Evolutionary conservation across 83 land plant species (phyloP), one percentile per base, ranked within the genome.

Genomic region (Larix sibirica): DNA sequence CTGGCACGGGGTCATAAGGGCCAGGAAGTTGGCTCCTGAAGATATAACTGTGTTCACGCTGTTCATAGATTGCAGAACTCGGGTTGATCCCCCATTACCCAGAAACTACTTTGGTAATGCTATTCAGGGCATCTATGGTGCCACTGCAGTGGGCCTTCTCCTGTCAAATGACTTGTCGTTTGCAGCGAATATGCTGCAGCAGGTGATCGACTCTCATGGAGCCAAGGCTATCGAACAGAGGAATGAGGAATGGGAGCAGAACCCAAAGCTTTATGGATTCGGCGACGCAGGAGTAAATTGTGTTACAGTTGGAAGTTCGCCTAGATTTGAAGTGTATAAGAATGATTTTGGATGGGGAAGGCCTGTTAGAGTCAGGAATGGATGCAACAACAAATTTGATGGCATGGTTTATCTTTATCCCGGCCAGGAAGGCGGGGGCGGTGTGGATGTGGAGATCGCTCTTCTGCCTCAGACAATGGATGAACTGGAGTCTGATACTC

Each of bases 301-400:
- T 75, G 87, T 91, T 56, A 91, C 90, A 14, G 89, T 89, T 18
- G 93, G 91, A 33, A 93, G 95, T 83, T 93, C 95, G 42, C 95
- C 92, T 79, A 85, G 91, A 84, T 93, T 93, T 67, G 81, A 84
- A 86, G 95, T 93, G 0, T 93, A 93, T 83, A 91, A 87, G 13
- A 85, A 86, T 31, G 94, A 93, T 76, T 93, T 93, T 81, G 95
- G 95, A 62, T 93, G 79, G 79, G 95, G 95, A 9, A 36, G 38
- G 62, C 92, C 95, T 80, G 84, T 85, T 79, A 78, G 85, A 33
- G 95, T 93, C 61, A 67, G 91, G 83, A 89, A 87, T 58, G 95
- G 92, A 12, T 20, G 16, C 14, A 90, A 89, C 60, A 90, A 89
- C 79, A 83, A 90, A 83, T 90, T 92, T 61, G 95, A 92, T 62